Base-by-base conservation (phyloP, 2,329 filamentous ascomycete species). In the Apiospora pterosperma region DNA sequence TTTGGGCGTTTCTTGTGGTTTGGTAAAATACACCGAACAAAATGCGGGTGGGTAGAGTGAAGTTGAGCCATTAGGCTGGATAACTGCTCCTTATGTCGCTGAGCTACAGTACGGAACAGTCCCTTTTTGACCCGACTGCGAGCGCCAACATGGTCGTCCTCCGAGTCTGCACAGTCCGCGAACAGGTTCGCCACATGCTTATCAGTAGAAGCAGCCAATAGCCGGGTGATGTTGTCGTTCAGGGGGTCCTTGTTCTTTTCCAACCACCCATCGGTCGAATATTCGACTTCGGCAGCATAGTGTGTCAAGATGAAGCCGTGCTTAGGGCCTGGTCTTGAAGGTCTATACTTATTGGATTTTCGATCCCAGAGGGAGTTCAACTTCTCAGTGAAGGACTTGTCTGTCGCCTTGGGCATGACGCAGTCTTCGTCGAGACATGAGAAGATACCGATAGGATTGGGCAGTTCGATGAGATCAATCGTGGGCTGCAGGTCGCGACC, bases 241-340 rank as follows among this genome's bases (percentile, higher is more conserved):
- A 99, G 79, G 1, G 96, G 96, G 73, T 99, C 96, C 77, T 99
- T 99, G 83, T 99, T 99, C 84, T 98, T 99, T 77, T 98, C 95
- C 38, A 99, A 81, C 96, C 96, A 99, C 65, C 92, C 92, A 64
- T 95, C 88, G 0, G 96, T 99, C 0, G 91, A 93, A 76, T 99
- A 99, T 77, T 99, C 96, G 3, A 99, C 96, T 77, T 98, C 96
- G 31, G 96, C 94, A 28, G 96, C 96, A 74, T 99, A 99, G 75
- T 99, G 96, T 0, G 96, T 99, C 23, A 99, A 87, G 71, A 97
- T 90, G 74, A 99, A 99, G 16, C 96, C 96, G 73, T 97, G 92
- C 41, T 70, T 72, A 64, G 74, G 68, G 1, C 89, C 92, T 16
- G 97, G 85, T 19, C 96, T 88, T 21, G 94, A 96, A 7, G 93